Percentiles rank a stretch among this genome's conserved stretches.
Conservation (phyloP, 2,329 filamentous ascomycete species). For the Talaromyces marneffei region DNA sequence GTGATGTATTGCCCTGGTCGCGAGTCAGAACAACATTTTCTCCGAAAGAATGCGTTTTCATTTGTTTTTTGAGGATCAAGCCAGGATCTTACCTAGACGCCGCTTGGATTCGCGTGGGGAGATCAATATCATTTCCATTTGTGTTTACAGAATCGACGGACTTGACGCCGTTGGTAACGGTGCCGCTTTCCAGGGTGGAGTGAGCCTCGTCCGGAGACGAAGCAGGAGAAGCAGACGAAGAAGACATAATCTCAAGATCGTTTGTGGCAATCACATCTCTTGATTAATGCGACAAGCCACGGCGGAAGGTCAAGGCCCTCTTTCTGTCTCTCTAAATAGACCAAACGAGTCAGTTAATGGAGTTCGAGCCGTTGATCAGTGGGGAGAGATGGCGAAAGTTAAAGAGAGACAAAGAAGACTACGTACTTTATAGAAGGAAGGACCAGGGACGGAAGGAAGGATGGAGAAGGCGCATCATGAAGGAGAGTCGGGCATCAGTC, state of each 20-base stretch:
- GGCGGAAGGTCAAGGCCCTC: not conserved
- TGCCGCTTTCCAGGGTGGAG: not conserved
- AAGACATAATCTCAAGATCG: not conserved
- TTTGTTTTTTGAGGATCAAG: not conserved
- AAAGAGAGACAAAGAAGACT: not conserved
- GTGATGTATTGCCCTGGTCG: constrained; percentile 7
- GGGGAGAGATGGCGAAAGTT: not conserved
- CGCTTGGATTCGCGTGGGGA: constrained; percentile 2
- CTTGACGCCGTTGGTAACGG: not conserved
- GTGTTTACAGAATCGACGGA: not conserved
- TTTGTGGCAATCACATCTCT: not conserved
- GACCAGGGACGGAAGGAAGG: not conserved
- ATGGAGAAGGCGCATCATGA: not conserved
- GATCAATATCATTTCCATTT: not conserved
- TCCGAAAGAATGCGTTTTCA: not conserved
- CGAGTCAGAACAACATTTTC: not conserved
- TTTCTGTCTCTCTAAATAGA: not conserved
- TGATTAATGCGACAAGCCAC: not conserved
- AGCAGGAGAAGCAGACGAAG: not conserved
- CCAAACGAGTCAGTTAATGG: not conserved
- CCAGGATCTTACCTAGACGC: not conserved
- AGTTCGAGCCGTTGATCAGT: no score
- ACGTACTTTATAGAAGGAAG: not conserved
- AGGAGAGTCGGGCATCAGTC: no score
- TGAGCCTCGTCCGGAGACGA: not conserved